Evolutionary conservation across 257 asterid species (phyloP), one percentile per base, ranked within the genome.

Genomic region (Primulina tabacum): DNA sequence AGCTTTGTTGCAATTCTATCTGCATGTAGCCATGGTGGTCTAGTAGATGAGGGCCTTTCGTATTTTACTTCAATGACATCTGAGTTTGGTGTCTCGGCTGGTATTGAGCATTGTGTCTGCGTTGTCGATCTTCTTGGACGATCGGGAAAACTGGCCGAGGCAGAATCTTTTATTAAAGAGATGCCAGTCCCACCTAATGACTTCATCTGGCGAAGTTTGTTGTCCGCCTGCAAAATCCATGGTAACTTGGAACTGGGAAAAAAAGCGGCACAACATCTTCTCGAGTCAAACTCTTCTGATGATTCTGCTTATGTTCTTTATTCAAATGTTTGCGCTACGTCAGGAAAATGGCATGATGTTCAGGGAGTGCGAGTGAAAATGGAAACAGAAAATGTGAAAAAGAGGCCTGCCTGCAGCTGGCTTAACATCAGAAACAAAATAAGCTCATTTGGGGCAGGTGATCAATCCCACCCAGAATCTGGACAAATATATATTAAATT

Each of bases 21-120:
- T 21, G 88, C 88, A 7, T 83, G 88, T 63, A 83, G 84, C 70
- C 88, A 83, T 33, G 84, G 88, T n/a, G 88, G 88, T 65, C 66
- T 83, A 28, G 86, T 83, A 32, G 82, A 76, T 28, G 86, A 83
- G 63, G 88, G 88, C 67, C 86, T 81, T 29, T 65, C 72, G 35
- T 79, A 81, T 74, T 81, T 83, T 68, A 30, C 65, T 72, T 61
- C 73, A 65, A 81, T 83, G 88, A 74, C 78, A 24, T 37, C 81
- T 7, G 75, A 73, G 30, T 83, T 81, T 72, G 79, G 82, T 35
- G 79, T 83, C 62, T 76, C 80, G 6, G 77, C 79, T 74, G 88
- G 69, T 57, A 81, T 78, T 65, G 86, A 78, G 67, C 88, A 83
- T 57, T 81, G 81, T 69, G 88, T 78, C 7, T 81, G 86, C 71